phyloP scores from a whole-genome alignment of 768 basidiomycete species.

The Suillus weaverae region DNA sequence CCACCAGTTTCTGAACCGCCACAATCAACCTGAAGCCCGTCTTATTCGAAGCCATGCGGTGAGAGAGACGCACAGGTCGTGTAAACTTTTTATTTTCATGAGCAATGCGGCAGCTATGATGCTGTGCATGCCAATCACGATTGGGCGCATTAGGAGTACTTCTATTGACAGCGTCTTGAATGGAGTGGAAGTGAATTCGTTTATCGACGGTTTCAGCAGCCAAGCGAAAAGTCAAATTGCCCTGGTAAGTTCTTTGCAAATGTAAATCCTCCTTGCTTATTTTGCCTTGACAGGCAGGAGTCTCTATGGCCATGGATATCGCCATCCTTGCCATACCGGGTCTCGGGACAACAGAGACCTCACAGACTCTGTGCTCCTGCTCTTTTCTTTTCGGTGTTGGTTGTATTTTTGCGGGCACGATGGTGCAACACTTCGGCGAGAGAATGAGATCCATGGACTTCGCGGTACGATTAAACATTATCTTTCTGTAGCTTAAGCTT shows the following conservation, averaged over 20 bases:
- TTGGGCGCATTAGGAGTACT: not conserved
- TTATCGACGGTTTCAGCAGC: not conserved
- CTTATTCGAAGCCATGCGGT: not conserved
- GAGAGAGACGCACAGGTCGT: not conserved
- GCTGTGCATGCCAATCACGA: not conserved
- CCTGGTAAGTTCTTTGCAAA: not conserved
- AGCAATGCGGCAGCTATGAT: not conserved
- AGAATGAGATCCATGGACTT: conserved; percentile 4
- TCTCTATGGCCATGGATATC: conserved; percentile 3
- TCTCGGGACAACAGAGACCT: not conserved
- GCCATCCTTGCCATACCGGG: conserved; percentile 4
- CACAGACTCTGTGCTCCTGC: not conserved
- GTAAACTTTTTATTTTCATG: not conserved
- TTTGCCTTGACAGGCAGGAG: not conserved
- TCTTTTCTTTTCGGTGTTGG: conserved; percentile 2
- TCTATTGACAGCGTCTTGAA: not conserved
- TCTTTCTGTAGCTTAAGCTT: not conserved
- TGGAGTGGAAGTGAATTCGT: not conserved
- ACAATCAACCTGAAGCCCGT: not conserved
- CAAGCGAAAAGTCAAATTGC: not conserved
- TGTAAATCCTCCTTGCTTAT: not conserved
- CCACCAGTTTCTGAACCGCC: not conserved
- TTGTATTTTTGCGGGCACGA: not conserved
- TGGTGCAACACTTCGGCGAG: conserved; percentile 1
- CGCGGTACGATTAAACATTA: not conserved